A percentile compares a stretch with the other conserved stretches of the same genome.
phyloP scores from a whole-genome alignment of 768 basidiomycete genomes.

The Amanita inopinata region DNA sequence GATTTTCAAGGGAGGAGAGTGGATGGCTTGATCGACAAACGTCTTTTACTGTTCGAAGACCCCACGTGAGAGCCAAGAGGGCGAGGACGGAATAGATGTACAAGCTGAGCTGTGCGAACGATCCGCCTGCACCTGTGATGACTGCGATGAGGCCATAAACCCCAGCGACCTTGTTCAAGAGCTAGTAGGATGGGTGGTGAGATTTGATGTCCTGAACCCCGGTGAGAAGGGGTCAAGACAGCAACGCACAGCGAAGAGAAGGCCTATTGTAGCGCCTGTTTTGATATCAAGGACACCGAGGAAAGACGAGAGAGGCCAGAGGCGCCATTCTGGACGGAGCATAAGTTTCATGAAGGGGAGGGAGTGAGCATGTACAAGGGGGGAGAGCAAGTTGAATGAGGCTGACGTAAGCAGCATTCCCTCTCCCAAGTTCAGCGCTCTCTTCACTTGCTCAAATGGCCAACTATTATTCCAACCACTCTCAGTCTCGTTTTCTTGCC shows the following conservation, averaged over 20 bases:
- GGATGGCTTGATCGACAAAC: conserved; percentile 49
- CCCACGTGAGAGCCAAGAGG: conserved; percentile 78
- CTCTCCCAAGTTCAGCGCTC: conserved; percentile 14
- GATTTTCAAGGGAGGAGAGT: conserved; percentile 3
- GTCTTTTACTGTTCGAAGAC: conserved; percentile 73
- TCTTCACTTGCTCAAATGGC: conserved; percentile 33
- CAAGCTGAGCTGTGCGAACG: conserved; percentile 84
- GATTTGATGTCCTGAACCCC: not conserved
- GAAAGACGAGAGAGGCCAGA: conserved; percentile 77
- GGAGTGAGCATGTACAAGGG: conserved; percentile 12
- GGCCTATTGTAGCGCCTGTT: conserved; percentile 79
- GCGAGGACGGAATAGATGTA: conserved; percentile 89
- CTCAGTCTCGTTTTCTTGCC: conserved; percentile 60
- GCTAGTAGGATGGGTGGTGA: conserved; percentile 26
- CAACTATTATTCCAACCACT: conserved; percentile 80
- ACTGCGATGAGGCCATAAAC: conserved; percentile 93
- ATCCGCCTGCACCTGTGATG: conserved; percentile 83
- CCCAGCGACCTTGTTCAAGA: conserved; percentile 96
- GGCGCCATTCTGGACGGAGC: conserved; percentile 74
- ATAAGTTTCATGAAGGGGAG: conserved; percentile 58
- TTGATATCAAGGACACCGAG: conserved; percentile 87
- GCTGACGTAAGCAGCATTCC: conserved; percentile 21
- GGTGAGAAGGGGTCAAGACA: not conserved
- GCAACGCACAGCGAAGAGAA: conserved; percentile 70
- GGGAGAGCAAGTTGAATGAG: conserved; percentile 15